These are phyloP conservation scores for Oryza glumipatula DNA, from an alignment of 176 grass and related monocot species.

Conservation along the genomic window DNA sequence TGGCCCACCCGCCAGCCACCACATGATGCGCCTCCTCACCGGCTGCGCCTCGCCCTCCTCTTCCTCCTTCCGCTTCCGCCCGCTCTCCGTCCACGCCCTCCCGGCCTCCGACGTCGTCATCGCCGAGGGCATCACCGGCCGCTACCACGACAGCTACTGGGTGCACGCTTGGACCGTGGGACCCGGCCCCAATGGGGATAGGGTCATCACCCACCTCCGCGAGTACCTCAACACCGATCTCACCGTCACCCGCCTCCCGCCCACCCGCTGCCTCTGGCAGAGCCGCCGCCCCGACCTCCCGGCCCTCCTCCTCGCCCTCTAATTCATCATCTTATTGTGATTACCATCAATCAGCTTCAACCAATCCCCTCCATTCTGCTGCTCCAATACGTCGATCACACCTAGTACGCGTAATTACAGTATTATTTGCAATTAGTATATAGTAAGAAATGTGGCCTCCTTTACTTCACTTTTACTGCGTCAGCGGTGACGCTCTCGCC, in stretches of 20 bases:
- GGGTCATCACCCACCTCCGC: slow-evolving; percentile 81
- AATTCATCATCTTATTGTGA: not conserved
- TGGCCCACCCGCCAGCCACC: slow-evolving; percentile 81
- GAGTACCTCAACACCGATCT: slow-evolving; percentile 96
- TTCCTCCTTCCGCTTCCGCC: slow-evolving; percentile 55
- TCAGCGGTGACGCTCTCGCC: too few relatives aligned
- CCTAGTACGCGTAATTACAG: too few relatives aligned
- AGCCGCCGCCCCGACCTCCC: slow-evolving; percentile 67
- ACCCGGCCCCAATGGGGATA: slow-evolving; percentile 49
- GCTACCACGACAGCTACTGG: slow-evolving; percentile 46
- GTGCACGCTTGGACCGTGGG: slow-evolving; percentile 87
- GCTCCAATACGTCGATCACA: too few relatives aligned
- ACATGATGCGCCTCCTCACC: slow-evolving; percentile 90
- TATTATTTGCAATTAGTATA: too few relatives aligned
- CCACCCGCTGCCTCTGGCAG: slow-evolving; percentile 58
- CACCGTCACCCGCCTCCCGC: slow-evolving; percentile 75
- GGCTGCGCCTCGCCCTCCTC: not conserved
- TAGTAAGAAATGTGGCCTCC: too few relatives aligned
- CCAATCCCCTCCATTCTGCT: too few relatives aligned
- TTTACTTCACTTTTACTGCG: too few relatives aligned
- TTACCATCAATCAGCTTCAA: too few relatives aligned
- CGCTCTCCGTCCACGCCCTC: slow-evolving; percentile 50
- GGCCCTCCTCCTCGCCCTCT: slow-evolving; percentile 70
- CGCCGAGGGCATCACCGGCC: slow-evolving; percentile 53
- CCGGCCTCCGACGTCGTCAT: slow-evolving; percentile 64